Evolutionary conservation across 495 filamentous ascomycete species (phyloP).

Genomic region (Lepraria neglecta): DNA sequence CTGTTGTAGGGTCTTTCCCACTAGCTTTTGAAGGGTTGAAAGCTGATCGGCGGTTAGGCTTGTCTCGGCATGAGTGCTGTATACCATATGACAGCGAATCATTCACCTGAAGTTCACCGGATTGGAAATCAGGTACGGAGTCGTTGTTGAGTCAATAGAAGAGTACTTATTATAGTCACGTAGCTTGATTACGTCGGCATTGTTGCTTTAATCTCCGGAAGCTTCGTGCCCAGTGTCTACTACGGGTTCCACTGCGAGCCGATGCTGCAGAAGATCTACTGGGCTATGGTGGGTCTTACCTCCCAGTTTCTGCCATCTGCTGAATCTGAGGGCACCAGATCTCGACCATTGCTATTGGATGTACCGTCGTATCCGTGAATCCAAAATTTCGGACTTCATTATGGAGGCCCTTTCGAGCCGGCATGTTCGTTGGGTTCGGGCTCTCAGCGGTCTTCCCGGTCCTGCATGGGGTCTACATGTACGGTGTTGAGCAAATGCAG

Average conservation of each 20-base stretch:
- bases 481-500: slow-evolving; percentile 52
- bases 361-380: slow-evolving; percentile 64
- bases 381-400: slow-evolving; percentile 74
- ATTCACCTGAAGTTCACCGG: slow-evolving; percentile 35
- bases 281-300: slow-evolving; percentile 40
- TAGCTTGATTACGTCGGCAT: slow-evolving; percentile 49
- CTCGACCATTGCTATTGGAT: slow-evolving; percentile 64
- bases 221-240: slow-evolving; percentile 46
- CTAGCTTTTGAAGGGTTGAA: too few relatives aligned
- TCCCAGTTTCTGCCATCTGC: slow-evolving; percentile 31
- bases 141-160: too few relatives aligned
- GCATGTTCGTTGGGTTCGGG: slow-evolving; percentile 88
- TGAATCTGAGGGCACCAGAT: slow-evolving; percentile 70
- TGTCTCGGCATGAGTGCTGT: slow-evolving; percentile 20
- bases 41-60: too few relatives aligned
- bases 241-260: slow-evolving; percentile 45
- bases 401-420: slow-evolving; percentile 78
- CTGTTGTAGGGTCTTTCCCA: slow-evolving; percentile 36
- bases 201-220: slow-evolving; percentile 47
- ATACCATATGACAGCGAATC: slow-evolving; percentile 48
- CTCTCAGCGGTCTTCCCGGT: slow-evolving; percentile 77
- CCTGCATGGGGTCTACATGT: slow-evolving; percentile 61
- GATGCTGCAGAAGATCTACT: slow-evolving; percentile 35
- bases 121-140: neutral
- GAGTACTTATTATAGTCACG: slow-evolving; percentile 28